phyloP scores from a whole-genome alignment of 129 eudicot genomes.

The carrot (Daucus carota) region DNA sequence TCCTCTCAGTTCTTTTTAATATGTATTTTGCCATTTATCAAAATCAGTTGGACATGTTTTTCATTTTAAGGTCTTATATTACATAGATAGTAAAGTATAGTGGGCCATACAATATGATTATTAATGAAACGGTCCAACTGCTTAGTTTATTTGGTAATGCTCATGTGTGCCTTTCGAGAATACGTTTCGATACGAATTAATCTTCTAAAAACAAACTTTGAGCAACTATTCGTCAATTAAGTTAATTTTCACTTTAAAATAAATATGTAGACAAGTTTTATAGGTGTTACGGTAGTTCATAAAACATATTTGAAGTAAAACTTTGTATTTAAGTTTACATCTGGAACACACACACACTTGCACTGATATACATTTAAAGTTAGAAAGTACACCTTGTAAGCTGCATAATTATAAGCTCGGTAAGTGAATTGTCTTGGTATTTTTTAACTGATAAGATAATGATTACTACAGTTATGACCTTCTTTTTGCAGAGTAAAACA shows the following conservation, averaged over 20 bases:
- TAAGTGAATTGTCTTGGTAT: not conserved
- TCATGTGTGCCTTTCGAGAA: not conserved
- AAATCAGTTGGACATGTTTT: not conserved
- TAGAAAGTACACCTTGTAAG: not conserved
- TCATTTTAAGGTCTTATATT: not conserved
- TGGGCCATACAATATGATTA: not conserved
- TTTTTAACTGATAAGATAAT: not conserved
- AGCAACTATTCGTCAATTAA: not conserved
- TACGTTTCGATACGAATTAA: not conserved
- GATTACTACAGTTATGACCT: not conserved
- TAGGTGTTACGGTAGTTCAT: not conserved
- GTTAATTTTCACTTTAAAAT: too few species aligned
- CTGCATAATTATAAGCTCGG: not conserved
- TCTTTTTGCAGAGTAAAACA: too few species aligned
- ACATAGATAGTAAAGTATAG: not conserved
- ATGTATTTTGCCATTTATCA: not conserved
- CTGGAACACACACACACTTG: not conserved
- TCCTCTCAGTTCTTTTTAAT: too few species aligned
- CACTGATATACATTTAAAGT: not conserved
- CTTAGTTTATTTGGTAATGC: not conserved
- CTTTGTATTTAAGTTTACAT: not conserved
- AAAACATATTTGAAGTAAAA: not conserved
- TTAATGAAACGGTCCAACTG: not conserved
- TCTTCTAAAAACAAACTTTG: not conserved
- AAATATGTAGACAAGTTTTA: not conserved